Evolutionary conservation across 2,329 filamentous ascomycete species (phyloP).

Genomic region (Aspergillus piperis): DNA sequence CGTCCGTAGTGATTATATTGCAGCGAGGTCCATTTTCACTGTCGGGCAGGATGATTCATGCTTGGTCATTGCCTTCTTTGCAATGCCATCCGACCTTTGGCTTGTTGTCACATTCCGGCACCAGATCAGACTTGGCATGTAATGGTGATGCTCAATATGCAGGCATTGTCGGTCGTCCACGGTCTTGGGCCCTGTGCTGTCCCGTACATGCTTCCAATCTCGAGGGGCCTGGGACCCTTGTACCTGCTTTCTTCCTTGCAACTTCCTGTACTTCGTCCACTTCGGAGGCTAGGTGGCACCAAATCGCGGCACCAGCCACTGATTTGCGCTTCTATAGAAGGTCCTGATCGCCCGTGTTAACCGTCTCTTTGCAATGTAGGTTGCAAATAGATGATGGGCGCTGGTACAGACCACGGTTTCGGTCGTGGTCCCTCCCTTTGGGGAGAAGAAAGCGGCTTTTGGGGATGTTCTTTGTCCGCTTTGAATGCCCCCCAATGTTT

Average conservation of each 20-base stretch:
- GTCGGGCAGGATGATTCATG: constrained; percentile 36
- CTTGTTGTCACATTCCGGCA: constrained; percentile 43
- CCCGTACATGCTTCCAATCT: constrained; percentile 53
- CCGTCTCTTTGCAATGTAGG: constrained; percentile 60
- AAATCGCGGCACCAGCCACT: constrained; percentile 56
- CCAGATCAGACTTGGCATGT: constrained; percentile 24
- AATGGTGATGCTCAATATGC: constrained; percentile 22
- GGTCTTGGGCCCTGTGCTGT: constrained; percentile 32
- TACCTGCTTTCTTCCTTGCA: constrained; percentile 44
- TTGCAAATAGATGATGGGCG: constrained; percentile 59
- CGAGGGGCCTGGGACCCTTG: constrained; percentile 39
- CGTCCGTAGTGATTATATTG: constrained; percentile 34
- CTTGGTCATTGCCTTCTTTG: constrained; percentile 21
- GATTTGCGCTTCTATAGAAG: constrained; percentile 50
- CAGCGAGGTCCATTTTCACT: constrained; percentile 59
- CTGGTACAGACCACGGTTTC: constrained; percentile 39
- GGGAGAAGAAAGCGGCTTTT: constrained; percentile 73
- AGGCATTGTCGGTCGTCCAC: constrained; percentile 14
- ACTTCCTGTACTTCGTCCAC: constrained; percentile 15
- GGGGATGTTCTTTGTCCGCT: constrained; percentile 92
- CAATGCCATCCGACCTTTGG: constrained; percentile 32
- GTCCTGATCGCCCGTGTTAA: constrained; percentile 67
- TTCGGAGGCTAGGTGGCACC: constrained; percentile 44
- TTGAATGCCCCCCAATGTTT: constrained; percentile 60
- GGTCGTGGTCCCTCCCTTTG: constrained; percentile 10